These are phyloP conservation scores for Corynascus novoguineensis DNA, from an alignment of 495 filamentous ascomycete species.

Conservation along the genomic window DNA sequence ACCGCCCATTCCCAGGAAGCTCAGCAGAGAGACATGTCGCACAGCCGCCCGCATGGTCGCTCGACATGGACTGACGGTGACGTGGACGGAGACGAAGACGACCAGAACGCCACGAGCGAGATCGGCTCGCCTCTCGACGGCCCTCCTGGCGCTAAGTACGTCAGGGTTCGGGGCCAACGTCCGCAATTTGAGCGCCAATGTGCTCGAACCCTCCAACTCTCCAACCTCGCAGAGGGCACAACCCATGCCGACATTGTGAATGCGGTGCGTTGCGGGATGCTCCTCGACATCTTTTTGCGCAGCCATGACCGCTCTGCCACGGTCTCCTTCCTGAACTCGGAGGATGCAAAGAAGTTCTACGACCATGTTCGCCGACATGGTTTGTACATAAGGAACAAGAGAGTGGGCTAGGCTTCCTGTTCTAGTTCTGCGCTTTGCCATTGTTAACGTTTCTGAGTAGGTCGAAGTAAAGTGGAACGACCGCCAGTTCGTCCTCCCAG, in stretches of 20 bases:
- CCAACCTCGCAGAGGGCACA: conserved; percentile 57
- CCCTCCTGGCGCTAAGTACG: conserved; percentile 18
- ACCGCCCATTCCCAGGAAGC: conserved; percentile 5
- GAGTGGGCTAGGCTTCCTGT: conserved; percentile 45
- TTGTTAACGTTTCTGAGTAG: conserved; percentile 34
- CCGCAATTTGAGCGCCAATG: conserved; percentile 37
- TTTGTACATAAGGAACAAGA: conserved; percentile 62
- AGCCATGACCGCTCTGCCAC: conserved; percentile 56
- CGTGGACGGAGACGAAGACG: conserved; percentile 24
- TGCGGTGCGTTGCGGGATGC: conserved; percentile 61
- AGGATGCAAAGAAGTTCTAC: conserved; percentile 58
- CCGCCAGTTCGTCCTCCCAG: conserved; percentile 63
- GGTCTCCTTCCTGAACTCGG: conserved; percentile 65
- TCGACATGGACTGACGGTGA: conserved; percentile 26
- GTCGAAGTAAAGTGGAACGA: conserved; percentile 67
- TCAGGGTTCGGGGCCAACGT: conserved; percentile 19
- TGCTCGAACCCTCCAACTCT: conserved; percentile 58
- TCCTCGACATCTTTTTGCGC: conserved; percentile 65
- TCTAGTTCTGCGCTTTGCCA: too few species aligned
- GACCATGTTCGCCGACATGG: conserved; percentile 60
- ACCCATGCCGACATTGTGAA: conserved; percentile 62
- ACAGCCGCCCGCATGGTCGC: not conserved
- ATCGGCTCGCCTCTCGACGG: conserved; percentile 21
- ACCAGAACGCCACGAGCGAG: conserved; percentile 19
- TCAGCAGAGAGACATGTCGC: conserved; percentile 2